These are phyloP conservation scores for Colletotrichum nymphaeae DNA, from an alignment of 2,329 filamentous ascomycete species.

Conservation along the genomic window DNA sequence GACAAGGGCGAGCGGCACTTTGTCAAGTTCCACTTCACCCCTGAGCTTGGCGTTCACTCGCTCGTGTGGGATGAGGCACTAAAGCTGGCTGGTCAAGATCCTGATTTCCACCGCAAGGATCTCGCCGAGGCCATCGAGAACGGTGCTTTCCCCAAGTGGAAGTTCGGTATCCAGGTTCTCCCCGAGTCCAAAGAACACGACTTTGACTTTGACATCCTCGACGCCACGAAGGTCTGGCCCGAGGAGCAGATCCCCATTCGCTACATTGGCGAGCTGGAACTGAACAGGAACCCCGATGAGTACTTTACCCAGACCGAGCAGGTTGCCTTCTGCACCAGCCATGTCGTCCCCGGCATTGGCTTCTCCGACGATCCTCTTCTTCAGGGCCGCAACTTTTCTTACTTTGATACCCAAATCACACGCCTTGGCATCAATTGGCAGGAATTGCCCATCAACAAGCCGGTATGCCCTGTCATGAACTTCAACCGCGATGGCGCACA, in stretches of 20 bases:
- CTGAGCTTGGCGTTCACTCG: conserved; percentile 79
- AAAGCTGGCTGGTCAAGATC: conserved; percentile 79
- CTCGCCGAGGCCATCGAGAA: conserved; percentile 79
- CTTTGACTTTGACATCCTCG: conserved; percentile 88
- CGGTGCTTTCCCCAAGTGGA: conserved; percentile 80
- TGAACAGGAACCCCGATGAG: conserved; percentile 84
- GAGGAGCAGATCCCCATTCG: conserved; percentile 80
- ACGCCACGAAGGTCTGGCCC: conserved; percentile 88
- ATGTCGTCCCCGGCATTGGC: conserved; percentile 82
- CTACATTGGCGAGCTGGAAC: conserved; percentile 82
- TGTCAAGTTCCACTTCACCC: conserved; percentile 83
- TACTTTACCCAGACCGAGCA: conserved; percentile 88
- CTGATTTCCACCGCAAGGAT: conserved; percentile 86
- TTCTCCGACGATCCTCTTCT: conserved; percentile 81
- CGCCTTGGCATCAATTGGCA: conserved; percentile 81
- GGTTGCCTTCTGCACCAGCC: conserved; percentile 83
- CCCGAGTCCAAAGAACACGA: conserved; percentile 77
- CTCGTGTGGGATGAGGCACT: conserved; percentile 84
- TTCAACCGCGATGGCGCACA: conserved; percentile 80
- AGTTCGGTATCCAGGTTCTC: conserved; percentile 84
- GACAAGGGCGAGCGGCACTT: conserved; percentile 76
- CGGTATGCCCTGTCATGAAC: conserved; percentile 80
- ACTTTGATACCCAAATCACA: conserved; percentile 76
- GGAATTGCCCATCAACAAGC: conserved; percentile 81
- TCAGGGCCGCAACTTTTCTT: conserved; percentile 78